phyloP scores from a whole-genome alignment of 2,329 filamentous ascomycete genomes.

The Sporothrix humicola region DNA sequence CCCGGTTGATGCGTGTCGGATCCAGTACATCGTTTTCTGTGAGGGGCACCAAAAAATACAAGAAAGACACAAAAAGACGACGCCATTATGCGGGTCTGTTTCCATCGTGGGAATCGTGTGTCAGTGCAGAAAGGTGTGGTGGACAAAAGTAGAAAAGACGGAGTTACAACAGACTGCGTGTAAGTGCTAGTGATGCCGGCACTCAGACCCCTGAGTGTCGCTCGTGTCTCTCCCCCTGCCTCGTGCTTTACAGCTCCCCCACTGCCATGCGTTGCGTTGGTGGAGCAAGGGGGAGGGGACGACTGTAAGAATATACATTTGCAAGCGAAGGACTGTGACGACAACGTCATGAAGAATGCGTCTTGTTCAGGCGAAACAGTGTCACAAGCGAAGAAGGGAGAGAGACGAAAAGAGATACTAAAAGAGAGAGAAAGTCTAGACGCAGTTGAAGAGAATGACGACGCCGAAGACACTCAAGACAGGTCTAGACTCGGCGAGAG shows the following conservation, averaged over 20 bases:
- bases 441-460: no score
- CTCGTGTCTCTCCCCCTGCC: neutral
- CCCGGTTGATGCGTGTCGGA: neutral
- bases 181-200: neutral
- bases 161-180: neutral
- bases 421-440: neutral
- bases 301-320: neutral
- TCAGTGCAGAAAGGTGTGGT: neutral
- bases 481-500: no score
- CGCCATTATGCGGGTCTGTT: constrained; percentile 19
- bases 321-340: neutral
- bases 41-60: neutral
- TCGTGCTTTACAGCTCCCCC: constrained; percentile 17
- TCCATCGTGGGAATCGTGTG: constrained; percentile 20
- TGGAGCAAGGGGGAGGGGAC: constrained; percentile 9
- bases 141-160: no score
- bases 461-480: no score
- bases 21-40: neutral
- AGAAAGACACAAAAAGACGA: neutral
- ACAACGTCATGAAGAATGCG: neutral
- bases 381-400: no score
- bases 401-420: neutral
- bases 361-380: no score
- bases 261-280: constrained; percentile 11
- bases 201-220: neutral